A percentile compares a stretch with the other conserved stretches of the same genome.
phyloP scores from a whole-genome alignment of 2,329 filamentous ascomycete species.

The Xylaria sp. region DNA sequence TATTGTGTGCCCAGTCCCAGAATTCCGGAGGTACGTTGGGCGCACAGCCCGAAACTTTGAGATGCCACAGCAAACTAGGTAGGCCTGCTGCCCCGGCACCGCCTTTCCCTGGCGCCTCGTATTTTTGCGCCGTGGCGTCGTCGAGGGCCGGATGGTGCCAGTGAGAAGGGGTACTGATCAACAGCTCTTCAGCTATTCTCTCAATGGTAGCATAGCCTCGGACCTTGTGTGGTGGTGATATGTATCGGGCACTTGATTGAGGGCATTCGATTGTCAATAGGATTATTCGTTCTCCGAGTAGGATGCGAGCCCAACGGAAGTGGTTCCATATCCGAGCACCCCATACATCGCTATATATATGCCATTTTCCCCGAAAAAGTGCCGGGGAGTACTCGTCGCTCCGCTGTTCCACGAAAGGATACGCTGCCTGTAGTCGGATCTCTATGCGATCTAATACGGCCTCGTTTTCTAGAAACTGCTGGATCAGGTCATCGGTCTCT shows the following conservation, averaged over 20 bases:
- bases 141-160: slow-evolving; percentile 62
- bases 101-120: slow-evolving; percentile 53
- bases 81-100: slow-evolving; percentile 61
- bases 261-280: slow-evolving; percentile 55
- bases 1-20: slow-evolving; percentile 58
- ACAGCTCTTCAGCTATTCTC: slow-evolving; percentile 56
- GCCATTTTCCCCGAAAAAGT: slow-evolving; percentile 64
- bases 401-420: slow-evolving; percentile 53
- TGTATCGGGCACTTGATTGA: slow-evolving; percentile 50
- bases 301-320: slow-evolving; percentile 67
- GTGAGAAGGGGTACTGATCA: slow-evolving; percentile 61
- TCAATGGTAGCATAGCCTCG: slow-evolving; percentile 52
- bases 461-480: slow-evolving; percentile 56
- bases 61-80: slow-evolving; percentile 61
- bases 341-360: slow-evolving; percentile 66
- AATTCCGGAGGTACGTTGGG: slow-evolving; percentile 56
- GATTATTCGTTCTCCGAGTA: slow-evolving; percentile 63
- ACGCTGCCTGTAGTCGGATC: slow-evolving; percentile 49
- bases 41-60: slow-evolving; percentile 60
- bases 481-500: slow-evolving; percentile 51
- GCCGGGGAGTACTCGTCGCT: slow-evolving; percentile 53
- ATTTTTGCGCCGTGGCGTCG: slow-evolving; percentile 51
- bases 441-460: slow-evolving; percentile 55
- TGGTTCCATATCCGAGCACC: slow-evolving; percentile 67
- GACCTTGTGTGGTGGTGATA: slow-evolving; percentile 48